Percentiles rank a stretch among this genome's conserved stretches.
Evolutionary conservation across 1,139 yeast genomes (phyloP).

Genomic region (Taiozyma onychis): DNA sequence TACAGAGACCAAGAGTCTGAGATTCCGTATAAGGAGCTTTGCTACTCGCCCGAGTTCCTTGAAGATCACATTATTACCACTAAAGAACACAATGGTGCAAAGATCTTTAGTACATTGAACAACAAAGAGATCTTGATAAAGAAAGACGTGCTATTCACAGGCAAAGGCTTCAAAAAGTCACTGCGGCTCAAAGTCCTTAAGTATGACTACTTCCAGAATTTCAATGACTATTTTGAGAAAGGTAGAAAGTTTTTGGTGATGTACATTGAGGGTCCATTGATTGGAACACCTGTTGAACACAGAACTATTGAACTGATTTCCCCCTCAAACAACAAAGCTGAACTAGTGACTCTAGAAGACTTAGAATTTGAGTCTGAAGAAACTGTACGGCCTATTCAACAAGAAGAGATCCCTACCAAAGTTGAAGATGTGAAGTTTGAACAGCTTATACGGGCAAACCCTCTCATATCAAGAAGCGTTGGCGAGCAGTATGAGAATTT

Average conservation of each 20-base stretch:
- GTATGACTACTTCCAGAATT: slow-evolving; percentile 40
- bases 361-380: neutral
- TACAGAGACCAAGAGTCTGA: slow-evolving; percentile 46
- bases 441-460: slow-evolving; percentile 41
- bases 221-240: slow-evolving; percentile 40
- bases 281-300: slow-evolving; percentile 31
- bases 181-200: slow-evolving; percentile 40
- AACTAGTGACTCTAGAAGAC: slow-evolving; percentile 3
- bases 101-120: slow-evolving; percentile 52
- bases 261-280: slow-evolving; percentile 45
- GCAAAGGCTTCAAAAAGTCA: slow-evolving; percentile 51
- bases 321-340: slow-evolving; percentile 7
- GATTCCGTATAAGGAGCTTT: slow-evolving; percentile 45
- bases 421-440: slow-evolving; percentile 29
- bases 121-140: slow-evolving; percentile 54
- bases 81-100: slow-evolving; percentile 36
- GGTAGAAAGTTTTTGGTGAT: slow-evolving; percentile 48
- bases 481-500: slow-evolving; percentile 38
- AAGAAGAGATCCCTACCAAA: neutral
- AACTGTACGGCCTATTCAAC: neutral
- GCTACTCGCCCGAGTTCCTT: slow-evolving; percentile 62
- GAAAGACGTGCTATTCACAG: slow-evolving; percentile 49
- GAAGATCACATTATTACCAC: slow-evolving; percentile 59
- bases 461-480: slow-evolving; percentile 40
- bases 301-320: slow-evolving; percentile 7